Evolutionary conservation across 176 grass and related monocot species (phyloP).

Genomic region (Poa pratensis): DNA sequence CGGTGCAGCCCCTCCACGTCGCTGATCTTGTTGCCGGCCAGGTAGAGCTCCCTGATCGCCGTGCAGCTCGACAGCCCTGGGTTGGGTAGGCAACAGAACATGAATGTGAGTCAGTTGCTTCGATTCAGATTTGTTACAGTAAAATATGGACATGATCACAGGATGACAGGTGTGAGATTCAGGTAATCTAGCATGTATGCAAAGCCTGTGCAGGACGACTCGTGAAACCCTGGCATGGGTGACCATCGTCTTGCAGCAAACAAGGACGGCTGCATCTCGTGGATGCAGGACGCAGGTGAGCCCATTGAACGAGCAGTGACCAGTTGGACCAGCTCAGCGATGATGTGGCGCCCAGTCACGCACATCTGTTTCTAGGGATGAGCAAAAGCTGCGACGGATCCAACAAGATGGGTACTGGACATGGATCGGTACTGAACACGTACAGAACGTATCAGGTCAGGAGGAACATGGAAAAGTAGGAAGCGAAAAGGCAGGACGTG

Average conservation of each 20-base stretch:
- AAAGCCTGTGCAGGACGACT: not conserved
- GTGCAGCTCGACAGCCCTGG: slow-evolving; percentile 77
- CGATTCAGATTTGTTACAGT: not conserved
- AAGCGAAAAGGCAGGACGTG: not conserved
- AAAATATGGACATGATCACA: not conserved
- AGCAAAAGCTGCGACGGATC: slow-evolving; percentile 26
- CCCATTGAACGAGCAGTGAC: not conserved
- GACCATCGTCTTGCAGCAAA: not conserved
- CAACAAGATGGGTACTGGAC: not conserved
- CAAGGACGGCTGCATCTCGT: slow-evolving; percentile 1
- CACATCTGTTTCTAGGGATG: not conserved
- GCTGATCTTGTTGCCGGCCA: slow-evolving; percentile 94
- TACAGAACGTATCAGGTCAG: not conserved
- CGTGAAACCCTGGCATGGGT: not conserved
- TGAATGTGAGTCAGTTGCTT: not conserved
- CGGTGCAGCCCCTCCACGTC: slow-evolving; percentile 90
- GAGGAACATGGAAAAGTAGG: not conserved
- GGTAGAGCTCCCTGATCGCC: slow-evolving; percentile 85
- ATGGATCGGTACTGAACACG: not conserved
- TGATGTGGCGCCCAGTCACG: slow-evolving; percentile 40
- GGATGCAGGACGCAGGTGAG: not conserved
- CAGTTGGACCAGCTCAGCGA: slow-evolving; percentile 31
- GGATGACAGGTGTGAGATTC: not conserved
- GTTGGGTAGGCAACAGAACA: not conserved
- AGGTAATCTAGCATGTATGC: not conserved